Evolutionary conservation across 768 basidiomycete species (phyloP).

Genomic region (Hydnomerulius pinastri): DNA sequence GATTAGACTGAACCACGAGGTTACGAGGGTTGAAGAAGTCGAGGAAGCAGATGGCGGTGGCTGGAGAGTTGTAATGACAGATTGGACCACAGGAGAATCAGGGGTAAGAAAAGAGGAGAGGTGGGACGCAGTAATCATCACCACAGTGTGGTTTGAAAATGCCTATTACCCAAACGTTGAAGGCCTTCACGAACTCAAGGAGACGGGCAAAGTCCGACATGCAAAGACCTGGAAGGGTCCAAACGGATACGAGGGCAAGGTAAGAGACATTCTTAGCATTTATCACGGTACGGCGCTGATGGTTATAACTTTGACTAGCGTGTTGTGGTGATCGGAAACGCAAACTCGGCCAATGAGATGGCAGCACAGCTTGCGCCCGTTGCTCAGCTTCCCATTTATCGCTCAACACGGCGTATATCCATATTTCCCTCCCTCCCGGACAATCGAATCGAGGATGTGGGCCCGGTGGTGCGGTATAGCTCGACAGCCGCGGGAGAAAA

Average conservation of each 20-base stretch:
- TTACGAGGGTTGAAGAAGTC: slow-evolving; percentile 40
- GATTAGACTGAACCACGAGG: slow-evolving; percentile 46
- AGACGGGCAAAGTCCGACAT: slow-evolving; percentile 41
- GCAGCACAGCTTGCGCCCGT: slow-evolving; percentile 45
- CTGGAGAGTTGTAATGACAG: slow-evolving; percentile 42
- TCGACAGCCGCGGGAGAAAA: slow-evolving; percentile 17
- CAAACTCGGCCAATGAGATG: slow-evolving; percentile 55
- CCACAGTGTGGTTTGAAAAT: slow-evolving; percentile 48
- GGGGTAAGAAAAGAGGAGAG: slow-evolving; percentile 32
- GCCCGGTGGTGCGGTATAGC: slow-evolving; percentile 40
- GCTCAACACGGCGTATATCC: slow-evolving; percentile 45
- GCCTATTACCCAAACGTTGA: slow-evolving; percentile 45
- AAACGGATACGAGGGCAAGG: slow-evolving; percentile 36
- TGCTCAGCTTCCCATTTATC: slow-evolving; percentile 43
- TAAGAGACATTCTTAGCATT: too few species aligned
- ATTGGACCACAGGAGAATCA: slow-evolving; percentile 33
- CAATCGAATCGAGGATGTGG: slow-evolving; percentile 43
- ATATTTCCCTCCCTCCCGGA: slow-evolving; percentile 47
- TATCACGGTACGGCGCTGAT: too few species aligned
- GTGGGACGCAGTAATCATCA: slow-evolving; percentile 54
- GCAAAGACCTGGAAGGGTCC: slow-evolving; percentile 46
- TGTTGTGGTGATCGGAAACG: slow-evolving; percentile 50
- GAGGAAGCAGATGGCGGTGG: slow-evolving; percentile 23
- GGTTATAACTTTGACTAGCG: too few species aligned
- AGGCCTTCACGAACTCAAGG: slow-evolving; percentile 40